phyloP scores from a whole-genome alignment of 805 yeast genomes.

The Yarrowia sp. region DNA sequence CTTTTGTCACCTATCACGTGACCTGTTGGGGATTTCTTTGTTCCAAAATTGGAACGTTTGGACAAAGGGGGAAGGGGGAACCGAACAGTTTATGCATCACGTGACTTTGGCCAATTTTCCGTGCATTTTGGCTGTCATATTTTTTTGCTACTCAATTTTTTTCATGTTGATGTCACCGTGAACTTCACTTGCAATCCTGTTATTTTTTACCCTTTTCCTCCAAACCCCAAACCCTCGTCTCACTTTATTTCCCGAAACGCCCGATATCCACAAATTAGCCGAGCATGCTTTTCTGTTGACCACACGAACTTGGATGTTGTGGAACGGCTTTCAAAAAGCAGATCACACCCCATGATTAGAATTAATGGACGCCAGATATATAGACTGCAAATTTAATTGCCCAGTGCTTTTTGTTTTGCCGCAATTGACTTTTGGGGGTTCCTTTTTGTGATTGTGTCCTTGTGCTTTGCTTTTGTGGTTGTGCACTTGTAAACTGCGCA shows the following conservation, averaged over 20 bases:
- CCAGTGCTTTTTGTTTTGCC: not conserved
- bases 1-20: not conserved
- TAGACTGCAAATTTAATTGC: no score
- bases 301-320: not conserved
- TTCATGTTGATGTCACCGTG: no score
- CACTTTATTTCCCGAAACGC: conserved; percentile 18
- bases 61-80: no score
- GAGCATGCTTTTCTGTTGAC: not conserved
- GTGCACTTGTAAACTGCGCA: not conserved
- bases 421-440: not conserved
- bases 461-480: not conserved
- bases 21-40: not conserved
- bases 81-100: no score
- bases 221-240: conserved; percentile 6
- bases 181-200: not conserved
- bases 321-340: not conserved
- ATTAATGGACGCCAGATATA: not conserved
- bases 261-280: conserved; percentile 10
- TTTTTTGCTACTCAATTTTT: no score
- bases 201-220: not conserved
- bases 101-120: no score
- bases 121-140: no score
- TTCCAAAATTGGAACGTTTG: no score
- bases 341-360: not conserved
- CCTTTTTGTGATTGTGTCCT: not conserved